Base-by-base conservation (phyloP, 371 early-diverging fungal species). In the Mucor sp. region DNA sequence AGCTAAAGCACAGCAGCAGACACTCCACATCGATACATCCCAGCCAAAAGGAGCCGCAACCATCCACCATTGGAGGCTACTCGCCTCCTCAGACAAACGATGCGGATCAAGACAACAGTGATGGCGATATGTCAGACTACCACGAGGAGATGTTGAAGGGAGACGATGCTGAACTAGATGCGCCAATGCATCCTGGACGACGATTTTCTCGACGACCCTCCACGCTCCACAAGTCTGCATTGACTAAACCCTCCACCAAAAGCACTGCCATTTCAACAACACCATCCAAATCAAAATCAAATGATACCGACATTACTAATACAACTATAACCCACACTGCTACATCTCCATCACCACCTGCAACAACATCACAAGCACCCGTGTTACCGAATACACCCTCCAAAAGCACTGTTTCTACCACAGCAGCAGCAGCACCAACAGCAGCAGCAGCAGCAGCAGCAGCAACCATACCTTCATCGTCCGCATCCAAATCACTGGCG, bases 121-220 rank as follows among this genome's bases (percentile, higher is more conserved):
- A 85, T 8, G 79, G 77, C n/a, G 85, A 83, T 25, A 71, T 74
- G 37, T 81, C 83, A 63, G 87, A 87, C 64, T 87, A 81, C 60
- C 83, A 82, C 32, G 87, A 87, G 62, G 87, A 87, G 60, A 87
- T 87, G 87, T 70, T 87, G 60, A 78, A 77, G 30, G 83, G 81
- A 33, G 79, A 81, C 23, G 60, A 68, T 1, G 9, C 60, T 25
- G 72, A 67, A 19, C 14, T 63, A 6, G 61, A 64, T 43, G 21
- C 60, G 14, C 32, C 60, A 23, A 50, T 69, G 35, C 48, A 58
- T 39, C 19, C 67, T 27, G 57, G 39, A 17, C 57, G 61, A 59
- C 44, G 62, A 43, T 58, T 50, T 14, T 50, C 66, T 41, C 57
- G 67, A 43, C 63, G 71, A 55, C 17, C 19, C 21, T 25, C 61